These are phyloP conservation scores for Suhomyces vadensis DNA, from an alignment of 805 yeast species.

Conservation along the genomic window DNA sequence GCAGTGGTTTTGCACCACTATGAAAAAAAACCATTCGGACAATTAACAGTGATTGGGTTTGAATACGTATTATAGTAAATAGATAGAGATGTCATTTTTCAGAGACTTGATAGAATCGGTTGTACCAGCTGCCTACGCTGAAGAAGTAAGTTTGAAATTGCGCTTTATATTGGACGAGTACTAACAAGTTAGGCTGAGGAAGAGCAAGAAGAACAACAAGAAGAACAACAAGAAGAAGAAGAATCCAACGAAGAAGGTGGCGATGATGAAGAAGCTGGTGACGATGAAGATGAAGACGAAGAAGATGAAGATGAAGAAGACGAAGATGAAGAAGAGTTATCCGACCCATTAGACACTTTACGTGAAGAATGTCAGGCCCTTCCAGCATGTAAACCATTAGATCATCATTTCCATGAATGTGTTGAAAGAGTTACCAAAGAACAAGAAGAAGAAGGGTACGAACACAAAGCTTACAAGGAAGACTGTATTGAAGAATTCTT, in stretches of 20 bases:
- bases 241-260: slow-evolving; percentile 26
- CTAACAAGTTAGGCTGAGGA: slow-evolving; percentile 29
- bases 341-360: slow-evolving; percentile 40
- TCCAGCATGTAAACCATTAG: slow-evolving; percentile 65
- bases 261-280: slow-evolving; percentile 39
- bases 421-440: slow-evolving; percentile 90
- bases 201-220: slow-evolving; percentile 24
- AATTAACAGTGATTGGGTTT: neutral
- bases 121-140: slow-evolving; percentile 85
- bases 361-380: slow-evolving; percentile 65
- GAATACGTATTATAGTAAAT: slow-evolving; percentile 1
- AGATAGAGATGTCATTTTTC: slow-evolving; percentile 46
- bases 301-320: slow-evolving; percentile 65
- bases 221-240: slow-evolving; percentile 23
- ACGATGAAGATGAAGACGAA: slow-evolving; percentile 51
- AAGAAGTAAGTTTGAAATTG: slow-evolving; percentile 48
- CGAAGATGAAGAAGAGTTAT: slow-evolving; percentile 68
- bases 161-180: slow-evolving; percentile 6
- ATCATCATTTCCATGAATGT: slow-evolving; percentile 93
- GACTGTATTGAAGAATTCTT: slow-evolving; percentile 98
- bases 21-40: slow-evolving; percentile 9
- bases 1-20: slow-evolving; percentile 9
- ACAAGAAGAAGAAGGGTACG: slow-evolving; percentile 83
- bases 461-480: slow-evolving; percentile 78
- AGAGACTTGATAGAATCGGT: slow-evolving; percentile 78